Conservation (phyloP, 129 eudicot genomes). For the Flaveria linearis region DNA sequence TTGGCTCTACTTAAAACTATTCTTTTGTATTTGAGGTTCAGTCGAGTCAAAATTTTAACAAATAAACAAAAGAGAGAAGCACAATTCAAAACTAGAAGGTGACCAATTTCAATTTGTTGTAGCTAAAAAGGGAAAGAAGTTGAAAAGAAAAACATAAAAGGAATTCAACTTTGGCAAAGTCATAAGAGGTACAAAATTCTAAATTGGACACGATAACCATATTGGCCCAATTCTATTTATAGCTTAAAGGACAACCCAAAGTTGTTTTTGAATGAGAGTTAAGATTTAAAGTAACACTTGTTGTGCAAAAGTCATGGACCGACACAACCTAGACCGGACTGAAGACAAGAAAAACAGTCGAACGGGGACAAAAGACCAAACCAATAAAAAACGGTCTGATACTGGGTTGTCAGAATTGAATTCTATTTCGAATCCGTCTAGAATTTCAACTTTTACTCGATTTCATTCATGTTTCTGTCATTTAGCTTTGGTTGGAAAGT, state of each 20-base stretch:
- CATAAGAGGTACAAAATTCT: background rate
- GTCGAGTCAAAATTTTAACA: no score
- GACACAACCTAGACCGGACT: no score
- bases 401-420: no score
- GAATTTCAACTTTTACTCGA: background rate
- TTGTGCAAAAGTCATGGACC: no score
- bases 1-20: no score
- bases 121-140: background rate
- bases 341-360: no score
- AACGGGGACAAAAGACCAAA: no score
- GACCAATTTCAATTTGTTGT: background rate
- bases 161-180: background rate
- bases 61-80: background rate
- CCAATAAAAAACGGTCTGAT: no score
- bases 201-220: background rate
- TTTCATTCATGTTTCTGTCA: background rate
- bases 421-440: no score
- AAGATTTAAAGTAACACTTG: no score
- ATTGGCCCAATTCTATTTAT: slow-evolving; percentile 1
- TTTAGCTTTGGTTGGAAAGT: no score
- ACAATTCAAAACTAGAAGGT: background rate
- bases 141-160: background rate
- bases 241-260: slow-evolving; percentile 10
- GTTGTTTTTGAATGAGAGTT: background rate
- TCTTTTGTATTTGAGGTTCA: no score